These are phyloP conservation scores for Escovopsis sp. DNA, from an alignment of 2,329 filamentous ascomycete species.

Conservation along the genomic window DNA sequence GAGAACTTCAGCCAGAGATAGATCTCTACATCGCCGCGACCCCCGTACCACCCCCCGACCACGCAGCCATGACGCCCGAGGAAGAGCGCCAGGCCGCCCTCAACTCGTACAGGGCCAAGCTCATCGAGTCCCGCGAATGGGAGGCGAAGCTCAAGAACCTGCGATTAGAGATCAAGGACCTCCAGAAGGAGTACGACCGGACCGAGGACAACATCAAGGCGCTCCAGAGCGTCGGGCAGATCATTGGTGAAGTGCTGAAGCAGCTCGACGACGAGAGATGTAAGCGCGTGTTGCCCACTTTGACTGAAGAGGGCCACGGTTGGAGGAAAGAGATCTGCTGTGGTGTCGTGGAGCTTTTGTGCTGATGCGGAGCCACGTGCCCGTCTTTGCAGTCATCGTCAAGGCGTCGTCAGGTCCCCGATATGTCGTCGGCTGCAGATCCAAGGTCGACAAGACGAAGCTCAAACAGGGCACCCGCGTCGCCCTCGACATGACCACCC, in stretches of 20 bases:
- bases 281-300: slow-evolving; percentile 26
- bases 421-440: slow-evolving; percentile 96
- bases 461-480: slow-evolving; percentile 97
- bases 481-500: slow-evolving; percentile 95
- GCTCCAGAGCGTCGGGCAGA: slow-evolving; percentile 95
- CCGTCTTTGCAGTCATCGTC: slow-evolving; percentile 60
- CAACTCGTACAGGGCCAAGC: slow-evolving; percentile 62
- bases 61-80: slow-evolving; percentile 34
- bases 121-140: slow-evolving; percentile 94
- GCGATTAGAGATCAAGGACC: slow-evolving; percentile 86
- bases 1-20: background rate
- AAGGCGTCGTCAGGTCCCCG: slow-evolving; percentile 94
- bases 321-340: too few species aligned
- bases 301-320: too few species aligned
- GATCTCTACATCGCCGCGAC: background rate
- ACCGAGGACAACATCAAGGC: slow-evolving; percentile 99
- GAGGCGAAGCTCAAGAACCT: slow-evolving; percentile 93
- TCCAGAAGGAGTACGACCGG: slow-evolving; percentile 89
- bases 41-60: background rate
- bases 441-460: slow-evolving; percentile 94
- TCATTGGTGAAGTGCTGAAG: slow-evolving; percentile 97
- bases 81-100: slow-evolving; percentile 55
- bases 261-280: slow-evolving; percentile 98
- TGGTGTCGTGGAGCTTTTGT: background rate
- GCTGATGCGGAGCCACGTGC: slow-evolving; percentile 2